Evolutionary conservation across 345 rosid genomes (phyloP), one percentile per base, ranked within the genome.

Genomic region (Pseudoturritis turrita): DNA sequence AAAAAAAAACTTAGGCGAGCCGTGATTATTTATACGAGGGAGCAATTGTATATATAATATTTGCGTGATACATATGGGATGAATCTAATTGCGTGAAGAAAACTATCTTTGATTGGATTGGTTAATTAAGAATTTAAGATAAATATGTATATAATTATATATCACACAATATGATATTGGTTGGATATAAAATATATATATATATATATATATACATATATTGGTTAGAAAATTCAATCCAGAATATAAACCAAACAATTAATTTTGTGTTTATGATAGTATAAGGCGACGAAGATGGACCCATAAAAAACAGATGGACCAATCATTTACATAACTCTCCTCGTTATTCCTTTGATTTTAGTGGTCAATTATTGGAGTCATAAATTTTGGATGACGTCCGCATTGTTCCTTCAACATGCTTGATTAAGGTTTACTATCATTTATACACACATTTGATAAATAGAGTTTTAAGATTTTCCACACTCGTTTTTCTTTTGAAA

Each of bases 81-180:
- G 63, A 72, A 53, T 25, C 28, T 15, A 49, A 73, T 73, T 45
- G 71, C 71, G 71, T 73, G 41, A 64, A 35, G 77, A 73, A 72
- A 73, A 12, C 65, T 54, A 45, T 9, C 8, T 64, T 54, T n/a
- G n/a, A n/a, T n/a, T n/a, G 21, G 17, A 59, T 36, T 70, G 56
- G 65, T 45, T 56, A 2, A 59, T 37, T 25, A 46, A 22, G 15
- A n/a, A n/a, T n/a, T n/a, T n/a, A n/a, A n/a, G n/a, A n/a, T n/a
- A n/a, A n/a, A n/a, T n/a, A n/a, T n/a, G n/a, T n/a, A n/a, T n/a
- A n/a, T n/a, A n/a, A n/a, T n/a, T n/a, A n/a, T n/a, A n/a, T n/a
- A n/a, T n/a, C n/a, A n/a, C n/a, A n/a, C n/a, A 8, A 33, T 33
- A 8, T 33, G 36, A 33, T 33, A 33, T 33, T 33, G 15, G 14